Evolutionary conservation across 192 early-diverging fungal species (phyloP).

Genomic region (Dissophora globulifera): DNA sequence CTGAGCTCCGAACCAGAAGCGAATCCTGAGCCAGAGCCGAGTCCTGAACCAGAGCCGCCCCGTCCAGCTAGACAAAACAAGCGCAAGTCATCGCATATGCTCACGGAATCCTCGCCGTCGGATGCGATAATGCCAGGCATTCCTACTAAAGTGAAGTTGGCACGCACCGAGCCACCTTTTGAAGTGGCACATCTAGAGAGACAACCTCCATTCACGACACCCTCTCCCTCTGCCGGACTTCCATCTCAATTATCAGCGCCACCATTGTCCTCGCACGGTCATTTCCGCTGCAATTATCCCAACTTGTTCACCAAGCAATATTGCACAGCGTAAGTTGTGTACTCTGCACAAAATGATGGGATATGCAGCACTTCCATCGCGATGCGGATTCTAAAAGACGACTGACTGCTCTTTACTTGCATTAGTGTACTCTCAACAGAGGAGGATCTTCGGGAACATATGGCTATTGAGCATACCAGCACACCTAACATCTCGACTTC

Average conservation of each 20-base stretch:
- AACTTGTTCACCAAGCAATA: constrained; percentile 7
- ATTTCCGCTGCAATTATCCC: constrained; percentile 20
- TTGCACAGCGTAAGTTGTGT: constrained; percentile 9
- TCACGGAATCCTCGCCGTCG: neutral
- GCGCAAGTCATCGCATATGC: constrained; percentile 32
- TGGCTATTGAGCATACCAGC: constrained; percentile 7
- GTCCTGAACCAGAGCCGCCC: neutral
- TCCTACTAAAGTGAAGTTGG: neutral
- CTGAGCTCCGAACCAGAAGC: neutral
- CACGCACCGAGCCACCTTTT: no score
- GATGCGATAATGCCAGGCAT: neutral
- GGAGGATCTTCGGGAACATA: constrained; percentile 3
- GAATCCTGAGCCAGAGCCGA: neutral
- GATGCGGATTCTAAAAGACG: neutral
- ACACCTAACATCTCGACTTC: neutral
- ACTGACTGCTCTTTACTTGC: neutral
- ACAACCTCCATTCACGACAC: no score
- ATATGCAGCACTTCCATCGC: neutral
- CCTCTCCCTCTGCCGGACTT: no score
- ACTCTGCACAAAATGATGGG: no score
- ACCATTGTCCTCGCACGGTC: neutral
- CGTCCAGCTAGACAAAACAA: constrained; percentile 22
- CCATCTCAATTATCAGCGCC: no score
- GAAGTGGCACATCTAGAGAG: neutral
- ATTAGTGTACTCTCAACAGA: constrained; percentile 11